phyloP scores from a whole-genome alignment of 257 asterid genomes.

The Solanum sejunctum region DNA sequence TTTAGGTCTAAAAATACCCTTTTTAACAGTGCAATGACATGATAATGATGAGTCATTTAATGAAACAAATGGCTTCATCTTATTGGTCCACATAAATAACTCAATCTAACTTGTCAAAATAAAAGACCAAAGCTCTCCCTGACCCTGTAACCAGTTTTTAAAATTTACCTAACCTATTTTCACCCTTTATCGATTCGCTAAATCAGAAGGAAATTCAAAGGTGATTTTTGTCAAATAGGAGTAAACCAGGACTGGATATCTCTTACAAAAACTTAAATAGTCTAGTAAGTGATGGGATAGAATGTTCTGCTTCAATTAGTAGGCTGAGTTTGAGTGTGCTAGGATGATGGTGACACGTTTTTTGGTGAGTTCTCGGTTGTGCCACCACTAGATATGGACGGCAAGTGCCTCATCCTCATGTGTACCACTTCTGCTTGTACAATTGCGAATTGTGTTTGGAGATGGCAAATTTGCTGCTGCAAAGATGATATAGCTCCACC shows the following conservation, averaged over 20 bases:
- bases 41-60: background rate
- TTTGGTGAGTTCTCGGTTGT: conserved; percentile 29
- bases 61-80: background rate
- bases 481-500: conserved; percentile 53
- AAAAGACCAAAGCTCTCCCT: background rate
- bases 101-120: background rate
- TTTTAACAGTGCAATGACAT: background rate
- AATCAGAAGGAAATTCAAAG: too few species aligned
- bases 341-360: conserved; percentile 30
- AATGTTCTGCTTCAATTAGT: background rate
- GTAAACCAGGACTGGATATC: too few species aligned
- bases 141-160: too few species aligned
- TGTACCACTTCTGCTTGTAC: conserved; percentile 59
- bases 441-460: conserved; percentile 40
- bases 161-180: too few species aligned
- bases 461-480: conserved; percentile 42
- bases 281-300: too few species aligned
- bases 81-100: background rate
- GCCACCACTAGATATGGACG: conserved; percentile 17
- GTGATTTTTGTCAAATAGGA: too few species aligned
- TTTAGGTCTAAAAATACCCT: background rate
- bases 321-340: conserved; percentile 31
- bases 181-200: too few species aligned
- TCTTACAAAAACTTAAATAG: too few species aligned
- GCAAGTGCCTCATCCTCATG: conserved; percentile 59